Base-by-base conservation (phyloP, 352 stramenopile species). In the Phytophthora lateralis region DNA sequence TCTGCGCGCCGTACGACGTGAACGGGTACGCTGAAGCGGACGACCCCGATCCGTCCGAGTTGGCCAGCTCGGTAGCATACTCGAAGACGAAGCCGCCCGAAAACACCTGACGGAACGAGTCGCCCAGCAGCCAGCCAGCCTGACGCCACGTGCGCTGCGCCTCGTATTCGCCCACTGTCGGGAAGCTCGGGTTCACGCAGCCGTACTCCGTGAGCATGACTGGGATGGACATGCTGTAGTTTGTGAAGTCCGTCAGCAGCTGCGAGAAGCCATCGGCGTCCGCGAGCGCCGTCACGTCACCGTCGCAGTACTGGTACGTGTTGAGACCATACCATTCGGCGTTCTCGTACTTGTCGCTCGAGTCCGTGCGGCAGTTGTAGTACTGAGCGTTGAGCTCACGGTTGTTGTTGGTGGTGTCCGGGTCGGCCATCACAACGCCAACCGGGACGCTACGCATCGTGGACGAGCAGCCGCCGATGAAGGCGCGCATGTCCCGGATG, bases 271-370 rank as follows among this genome's bases (percentile, higher is more conserved):
- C 88, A 3, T 51, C 57, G 1, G 78, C 73, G 14, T 88, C 69
- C 27, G 60, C 72, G 39, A 82, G 50, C 5, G 76, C 69, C 6
- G 72, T 83, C 11, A 75, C 55, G 0, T 24, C 66, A 5, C 52
- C 62, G 52, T 96, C 73, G 57, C 87, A 97, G 48, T 90, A 83
- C 43, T 88, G 62, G 55, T 96, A 96, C 47, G 82, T 73, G 56
- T 97, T 97, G n/a, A 97, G 44, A 15, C 85, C 89, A 55, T 91
- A 96, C 85, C 85, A 97, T 62, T 96, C 78, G 1, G 83, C 77
- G 34, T 85, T 86, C 61, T 96, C 85, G 39, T 90, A 84, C 62
- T 66, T 24, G 52, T 97, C 90, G 1, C 27, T 75, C 4, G 73
- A 53, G 56, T 92, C 74, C 0, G 79, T 90, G 53, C 80, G 69